Conservation (phyloP, 2,329 filamentous ascomycete species). For the Aureobasidium mangrovei region DNA sequence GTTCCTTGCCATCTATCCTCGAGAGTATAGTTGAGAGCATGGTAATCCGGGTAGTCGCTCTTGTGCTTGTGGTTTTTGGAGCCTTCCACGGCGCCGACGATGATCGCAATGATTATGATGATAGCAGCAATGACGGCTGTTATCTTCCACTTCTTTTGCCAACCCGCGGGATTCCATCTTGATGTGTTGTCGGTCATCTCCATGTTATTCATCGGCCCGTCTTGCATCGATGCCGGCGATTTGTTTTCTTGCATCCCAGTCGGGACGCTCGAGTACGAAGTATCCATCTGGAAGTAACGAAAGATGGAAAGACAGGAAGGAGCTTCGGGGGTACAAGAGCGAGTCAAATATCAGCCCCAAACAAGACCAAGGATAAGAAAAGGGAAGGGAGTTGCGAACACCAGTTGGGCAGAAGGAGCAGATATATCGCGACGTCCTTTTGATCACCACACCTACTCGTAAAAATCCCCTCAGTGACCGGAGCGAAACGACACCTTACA, state of each 20-base stretch:
- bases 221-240: conserved; percentile 1
- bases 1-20: conserved; percentile 32
- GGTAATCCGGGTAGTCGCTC: conserved; percentile 23
- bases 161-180: conserved; percentile 21
- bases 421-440: conserved; percentile 2
- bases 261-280: no score
- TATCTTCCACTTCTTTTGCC: conserved; percentile 19
- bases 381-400: not conserved
- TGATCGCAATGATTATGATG: conserved; percentile 19
- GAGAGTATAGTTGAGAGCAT: conserved; percentile 21
- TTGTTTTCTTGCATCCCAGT: conserved; percentile 8
- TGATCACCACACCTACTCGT: conserved; percentile 4
- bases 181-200: conserved; percentile 13
- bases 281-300: not conserved
- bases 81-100: conserved; percentile 23
- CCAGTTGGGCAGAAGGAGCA: not conserved
- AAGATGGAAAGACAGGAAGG: not conserved
- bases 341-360: not conserved
- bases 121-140: conserved; percentile 17
- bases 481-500: conserved; percentile 1
- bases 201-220: not conserved
- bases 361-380: not conserved
- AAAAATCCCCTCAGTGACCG: conserved; percentile 2
- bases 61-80: conserved; percentile 13
- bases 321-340: no score